Conservation (phyloP, 78 protist genomes). For the Anaeramoeba flamelloides region DNA sequence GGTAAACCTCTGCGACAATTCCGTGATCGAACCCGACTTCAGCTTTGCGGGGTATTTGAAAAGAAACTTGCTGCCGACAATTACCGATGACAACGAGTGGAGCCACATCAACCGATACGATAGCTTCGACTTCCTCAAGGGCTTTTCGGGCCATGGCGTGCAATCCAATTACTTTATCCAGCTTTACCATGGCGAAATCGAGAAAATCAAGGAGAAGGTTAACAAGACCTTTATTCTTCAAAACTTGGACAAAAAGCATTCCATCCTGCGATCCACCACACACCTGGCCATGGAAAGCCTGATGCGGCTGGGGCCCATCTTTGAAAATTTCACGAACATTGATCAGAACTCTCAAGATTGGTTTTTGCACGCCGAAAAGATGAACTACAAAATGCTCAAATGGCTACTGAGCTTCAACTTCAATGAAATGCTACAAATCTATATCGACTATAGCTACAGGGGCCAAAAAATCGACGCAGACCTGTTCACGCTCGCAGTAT, state of each 20-base stretch:
- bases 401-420: not conserved
- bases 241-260: not conserved
- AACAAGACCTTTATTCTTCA: not conserved
- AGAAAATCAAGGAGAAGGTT: not conserved
- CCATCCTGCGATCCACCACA: not conserved
- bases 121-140: not conserved
- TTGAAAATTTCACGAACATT: not conserved
- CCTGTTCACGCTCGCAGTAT: not conserved
- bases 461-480: not conserved
- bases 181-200: not conserved
- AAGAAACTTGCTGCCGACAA: not conserved
- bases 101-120: not conserved
- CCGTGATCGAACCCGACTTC: not conserved
- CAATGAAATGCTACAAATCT: not conserved
- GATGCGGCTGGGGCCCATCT: not conserved
- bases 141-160: not conserved
- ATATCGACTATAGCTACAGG: not conserved
- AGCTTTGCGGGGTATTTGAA: not conserved
- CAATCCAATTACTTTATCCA: not conserved
- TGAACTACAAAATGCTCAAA: not conserved
- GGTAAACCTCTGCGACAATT: not conserved
- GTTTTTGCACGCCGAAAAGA: not conserved
- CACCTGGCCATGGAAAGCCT: not conserved
- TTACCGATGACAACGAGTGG: not conserved
- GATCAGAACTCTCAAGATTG: not conserved